Percentiles rank a stretch among this genome's conserved stretches.
These are phyloP conservation scores for Platanthera zijinensis DNA, from an alignment of 106 monocot species.

Conservation along the genomic window DNA sequence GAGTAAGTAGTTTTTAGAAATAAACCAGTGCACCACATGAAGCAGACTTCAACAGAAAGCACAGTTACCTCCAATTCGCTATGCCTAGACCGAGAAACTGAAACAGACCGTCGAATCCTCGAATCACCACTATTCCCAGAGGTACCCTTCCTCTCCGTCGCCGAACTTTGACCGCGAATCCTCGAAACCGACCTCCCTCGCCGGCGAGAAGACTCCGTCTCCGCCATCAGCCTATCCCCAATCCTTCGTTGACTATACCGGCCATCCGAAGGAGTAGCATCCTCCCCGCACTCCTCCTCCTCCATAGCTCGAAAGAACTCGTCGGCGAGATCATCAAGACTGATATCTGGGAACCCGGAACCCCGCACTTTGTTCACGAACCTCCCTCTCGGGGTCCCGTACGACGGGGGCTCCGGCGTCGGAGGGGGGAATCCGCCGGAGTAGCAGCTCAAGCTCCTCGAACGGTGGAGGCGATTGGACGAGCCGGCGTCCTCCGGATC, in stretches of 20 bases:
- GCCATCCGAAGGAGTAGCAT: neutral
- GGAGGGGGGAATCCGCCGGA: slow-evolving; percentile 33
- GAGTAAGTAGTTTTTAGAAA: neutral
- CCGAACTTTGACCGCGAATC: slow-evolving; percentile 13
- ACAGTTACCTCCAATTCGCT: slow-evolving; percentile 27
- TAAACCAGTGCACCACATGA: neutral
- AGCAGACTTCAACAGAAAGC: neutral
- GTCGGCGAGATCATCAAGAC: slow-evolving; percentile 83
- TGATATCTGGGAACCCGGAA: slow-evolving; percentile 46
- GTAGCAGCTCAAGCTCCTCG: slow-evolving; percentile 67
- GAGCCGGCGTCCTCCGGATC: slow-evolving; percentile 31
- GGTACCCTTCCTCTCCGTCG: slow-evolving; percentile 1
- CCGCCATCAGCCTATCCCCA: slow-evolving; percentile 34
- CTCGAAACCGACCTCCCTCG: slow-evolving; percentile 77
- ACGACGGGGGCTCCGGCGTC: slow-evolving; percentile 24
- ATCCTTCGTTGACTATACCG: slow-evolving; percentile 9
- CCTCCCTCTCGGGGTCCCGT: slow-evolving; percentile 42
- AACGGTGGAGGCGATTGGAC: slow-evolving; percentile 34
- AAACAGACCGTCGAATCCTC: slow-evolving; percentile 38
- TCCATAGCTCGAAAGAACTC: slow-evolving; percentile 55
- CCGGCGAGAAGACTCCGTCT: slow-evolving; percentile 42
- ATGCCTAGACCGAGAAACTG: slow-evolving; percentile 20
- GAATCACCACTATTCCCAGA: slow-evolving; percentile 9
- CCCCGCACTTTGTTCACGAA: slow-evolving; percentile 70
- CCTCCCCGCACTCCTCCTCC: slow-evolving; percentile 29